phyloP scores from a whole-genome alignment of 805 yeast species.

The Metschnikowia borealis region DNA sequence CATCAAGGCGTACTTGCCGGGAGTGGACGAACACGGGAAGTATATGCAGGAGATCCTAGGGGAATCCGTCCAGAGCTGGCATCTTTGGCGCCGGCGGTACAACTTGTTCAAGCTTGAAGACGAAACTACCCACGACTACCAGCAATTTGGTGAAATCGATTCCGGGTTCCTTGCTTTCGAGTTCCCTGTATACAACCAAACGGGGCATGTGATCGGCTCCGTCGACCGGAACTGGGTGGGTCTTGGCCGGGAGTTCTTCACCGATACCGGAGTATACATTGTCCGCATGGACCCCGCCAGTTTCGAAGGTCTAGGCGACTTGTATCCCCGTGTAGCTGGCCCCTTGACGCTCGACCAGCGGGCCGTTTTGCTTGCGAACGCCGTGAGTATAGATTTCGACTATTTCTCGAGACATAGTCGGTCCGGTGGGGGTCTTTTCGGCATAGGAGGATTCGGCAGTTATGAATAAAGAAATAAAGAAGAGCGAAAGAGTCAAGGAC shows the following conservation, averaged over 20 bases:
- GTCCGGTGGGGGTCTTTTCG: constrained; percentile 42
- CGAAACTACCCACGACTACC: constrained; percentile 42
- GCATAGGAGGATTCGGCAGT: constrained; percentile 21
- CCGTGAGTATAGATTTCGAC: constrained; percentile 91
- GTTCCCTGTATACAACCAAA: constrained; percentile 67
- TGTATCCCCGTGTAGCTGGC: constrained; percentile 48
- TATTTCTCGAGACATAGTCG: constrained; percentile 90
- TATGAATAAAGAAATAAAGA: constrained; percentile 17
- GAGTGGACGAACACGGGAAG: constrained; percentile 33
- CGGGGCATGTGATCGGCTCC: constrained; percentile 59
- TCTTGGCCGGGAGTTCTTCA: constrained; percentile 83
- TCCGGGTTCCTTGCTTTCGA: constrained; percentile 83
- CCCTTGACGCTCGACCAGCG: constrained; percentile 73
- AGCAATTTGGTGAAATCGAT: constrained; percentile 85
- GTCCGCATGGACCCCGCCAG: constrained; percentile 75
- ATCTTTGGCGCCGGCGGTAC: constrained; percentile 86
- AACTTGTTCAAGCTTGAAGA: constrained; percentile 61
- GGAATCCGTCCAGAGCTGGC: constrained; percentile 91
- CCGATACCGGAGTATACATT: constrained; percentile 92
- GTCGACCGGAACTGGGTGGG: constrained; percentile 97
- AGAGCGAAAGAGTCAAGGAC: no score
- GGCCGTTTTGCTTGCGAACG: constrained; percentile 81
- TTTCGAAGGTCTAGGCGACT: constrained; percentile 53
- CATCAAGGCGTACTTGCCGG: constrained; percentile 68
- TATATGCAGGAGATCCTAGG: constrained; percentile 56